Percentiles rank a stretch among this genome's conserved stretches.
Conservation (phyloP, 352 stramenopile species). For the Phytopythium helicoides region DNA sequence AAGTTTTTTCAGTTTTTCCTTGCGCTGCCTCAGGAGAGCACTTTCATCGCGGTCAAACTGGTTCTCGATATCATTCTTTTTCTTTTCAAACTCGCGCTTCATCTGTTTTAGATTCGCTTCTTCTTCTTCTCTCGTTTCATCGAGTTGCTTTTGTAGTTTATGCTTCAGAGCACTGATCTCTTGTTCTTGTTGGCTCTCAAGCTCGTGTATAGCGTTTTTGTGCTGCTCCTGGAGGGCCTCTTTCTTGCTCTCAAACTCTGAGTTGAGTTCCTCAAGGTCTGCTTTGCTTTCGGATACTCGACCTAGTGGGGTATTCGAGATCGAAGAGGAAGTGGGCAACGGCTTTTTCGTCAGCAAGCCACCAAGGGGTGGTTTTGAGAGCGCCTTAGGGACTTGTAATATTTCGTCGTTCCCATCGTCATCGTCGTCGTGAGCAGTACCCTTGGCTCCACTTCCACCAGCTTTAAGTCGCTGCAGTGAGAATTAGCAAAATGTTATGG, state of each 20-base stretch:
- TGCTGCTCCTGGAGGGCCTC: conserved; percentile 46
- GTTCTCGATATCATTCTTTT: conserved; percentile 63
- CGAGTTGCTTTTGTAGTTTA: conserved; percentile 42
- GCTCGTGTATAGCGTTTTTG: conserved; percentile 21
- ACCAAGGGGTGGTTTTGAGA: conserved; percentile 53
- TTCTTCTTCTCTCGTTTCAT: conserved; percentile 56
- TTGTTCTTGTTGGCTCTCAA: conserved; percentile 37
- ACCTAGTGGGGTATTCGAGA: background rate
- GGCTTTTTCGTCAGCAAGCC: conserved; percentile 50
- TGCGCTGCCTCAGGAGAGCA: conserved; percentile 39
- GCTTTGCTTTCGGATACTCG: conserved; percentile 33
- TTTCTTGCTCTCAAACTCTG: conserved; percentile 52
- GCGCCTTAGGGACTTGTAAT: conserved; percentile 15
- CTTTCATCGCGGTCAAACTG: conserved; percentile 69
- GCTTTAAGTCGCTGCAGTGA: conserved; percentile 6
- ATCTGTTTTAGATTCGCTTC: conserved; percentile 57
- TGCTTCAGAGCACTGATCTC: conserved; percentile 35
- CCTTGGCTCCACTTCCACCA: conserved; percentile 24
- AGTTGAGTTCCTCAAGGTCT: conserved; percentile 23
- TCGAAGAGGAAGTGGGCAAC: conserved; percentile 15
- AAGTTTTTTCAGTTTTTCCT: conserved; percentile 64
- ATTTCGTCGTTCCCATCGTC: conserved; percentile 20
- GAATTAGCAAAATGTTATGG: background rate
- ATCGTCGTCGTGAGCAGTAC: conserved; percentile 22
- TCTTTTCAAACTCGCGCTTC: conserved; percentile 66